Base-by-base conservation (phyloP, 345 rosid genomes). In the Cochlearia excelsa region DNA sequence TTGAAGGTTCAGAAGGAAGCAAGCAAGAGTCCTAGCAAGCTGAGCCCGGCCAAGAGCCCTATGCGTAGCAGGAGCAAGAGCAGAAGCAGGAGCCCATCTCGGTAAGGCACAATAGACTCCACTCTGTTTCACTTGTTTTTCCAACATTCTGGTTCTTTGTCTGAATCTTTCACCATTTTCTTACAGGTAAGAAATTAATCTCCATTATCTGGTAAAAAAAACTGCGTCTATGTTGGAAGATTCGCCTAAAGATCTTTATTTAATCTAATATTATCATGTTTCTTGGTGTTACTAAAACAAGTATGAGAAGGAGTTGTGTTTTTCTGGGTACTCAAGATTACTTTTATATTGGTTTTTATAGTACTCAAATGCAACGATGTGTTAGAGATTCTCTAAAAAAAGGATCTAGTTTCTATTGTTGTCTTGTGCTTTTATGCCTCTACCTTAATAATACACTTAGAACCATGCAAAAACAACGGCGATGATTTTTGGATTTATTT, bases 41-140 rank as follows among this genome's bases (percentile, higher is more conserved):
- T 59, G 57, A 81, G 84, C 59, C 73, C 72, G 16, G 84, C 91
- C 70, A 81, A 83, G 81, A 89, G 95, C 79, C 96, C 79, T 26
- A 52, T 64, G 33, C 60, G 59, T 6, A 80, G 83, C 31, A 66
- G 83, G 40, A 86, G 85, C 54, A 69, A 79, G 51, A 84, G 90
- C 86, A 78, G 82, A 75, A 85, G 96, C 86, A 81, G 73, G 79
- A 89, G 99, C 75, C 78, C 79, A 53, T 82, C 97, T 46, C 64
- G 90, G 99, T 88, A 41, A 54, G 30, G 10, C 66, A 66, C 72
- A 26, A 16, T 16, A 16, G 23, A 16, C 23, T 16, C 5, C 35
- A 10, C 29, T 39, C 27, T 37, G 29, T 38, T 30, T 30, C 2
- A n/a, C 11, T 38, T 58, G 44, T 51, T 26, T 63, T 6, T 33